phyloP scores from a whole-genome alignment of 1,284 basidiomycete genomes.

The Leccinum griseonigrum region DNA sequence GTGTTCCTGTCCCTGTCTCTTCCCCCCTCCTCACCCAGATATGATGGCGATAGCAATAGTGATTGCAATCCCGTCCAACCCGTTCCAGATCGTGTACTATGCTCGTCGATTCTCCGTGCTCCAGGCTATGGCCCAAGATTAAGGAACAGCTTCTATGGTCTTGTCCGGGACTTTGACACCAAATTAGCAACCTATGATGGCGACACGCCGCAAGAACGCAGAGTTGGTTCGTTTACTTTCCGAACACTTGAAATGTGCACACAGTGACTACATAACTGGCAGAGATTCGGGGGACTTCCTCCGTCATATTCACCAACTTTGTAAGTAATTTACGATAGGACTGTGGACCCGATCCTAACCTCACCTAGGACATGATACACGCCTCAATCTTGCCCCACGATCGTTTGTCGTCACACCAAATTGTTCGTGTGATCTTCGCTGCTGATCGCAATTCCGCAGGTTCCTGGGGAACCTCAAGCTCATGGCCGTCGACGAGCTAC shows the following conservation, averaged over 20 bases:
- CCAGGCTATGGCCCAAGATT: conserved; percentile 88
- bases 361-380: conserved; percentile 81
- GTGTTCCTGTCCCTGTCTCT: background rate
- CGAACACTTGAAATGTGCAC: background rate
- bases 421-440: background rate
- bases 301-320: conserved; percentile 77
- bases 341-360: background rate
- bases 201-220: conserved; percentile 73
- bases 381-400: conserved; percentile 80
- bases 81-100: background rate
- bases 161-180: conserved; percentile 60
- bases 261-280: conserved; percentile 1
- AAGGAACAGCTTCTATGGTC: conserved; percentile 65
- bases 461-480: conserved; percentile 76
- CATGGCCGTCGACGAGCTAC: conserved; percentile 83
- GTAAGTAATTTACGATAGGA: conserved; percentile 35
- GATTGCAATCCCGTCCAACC: conserved; percentile 32
- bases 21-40: background rate
- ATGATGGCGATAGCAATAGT: conserved; percentile 17
- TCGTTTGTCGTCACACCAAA: conserved; percentile 39
- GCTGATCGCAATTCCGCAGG: conserved; percentile 35
- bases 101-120: background rate
- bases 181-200: conserved; percentile 85
- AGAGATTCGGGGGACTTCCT: conserved; percentile 65
- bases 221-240: conserved; percentile 43